These are phyloP conservation scores for Pseudocercospora ulei DNA, from an alignment of 2,329 filamentous ascomycete genomes.

Conservation along the genomic window DNA sequence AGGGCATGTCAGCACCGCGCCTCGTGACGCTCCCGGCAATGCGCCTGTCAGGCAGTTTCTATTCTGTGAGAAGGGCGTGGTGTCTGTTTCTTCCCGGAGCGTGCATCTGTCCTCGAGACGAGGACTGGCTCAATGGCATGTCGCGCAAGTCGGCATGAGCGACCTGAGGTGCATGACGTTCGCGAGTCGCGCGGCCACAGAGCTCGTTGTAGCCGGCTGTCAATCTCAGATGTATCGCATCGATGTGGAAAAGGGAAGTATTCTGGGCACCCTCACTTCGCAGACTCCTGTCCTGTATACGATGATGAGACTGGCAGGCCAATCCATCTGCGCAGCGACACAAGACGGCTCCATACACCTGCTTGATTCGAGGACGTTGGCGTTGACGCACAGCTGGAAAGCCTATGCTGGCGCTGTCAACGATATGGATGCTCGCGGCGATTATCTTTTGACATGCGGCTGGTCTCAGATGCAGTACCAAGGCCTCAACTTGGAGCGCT, in stretches of 20 bases:
- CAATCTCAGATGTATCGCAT: constrained; percentile 77
- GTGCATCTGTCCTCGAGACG: constrained; percentile 80
- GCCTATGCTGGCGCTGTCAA: constrained; percentile 82
- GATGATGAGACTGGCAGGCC: constrained; percentile 75
- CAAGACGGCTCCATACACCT: constrained; percentile 74
- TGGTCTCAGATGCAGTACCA: constrained; percentile 75
- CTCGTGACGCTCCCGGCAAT: constrained; percentile 41
- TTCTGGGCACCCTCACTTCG: constrained; percentile 36
- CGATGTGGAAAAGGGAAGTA: constrained; percentile 49
- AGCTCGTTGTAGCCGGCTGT: constrained; percentile 77
- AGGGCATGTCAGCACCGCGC: constrained; percentile 52
- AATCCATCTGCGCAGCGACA: constrained; percentile 87
- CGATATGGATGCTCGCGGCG: constrained; percentile 94
- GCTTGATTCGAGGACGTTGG: constrained; percentile 67
- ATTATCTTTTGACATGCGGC: constrained; percentile 90
- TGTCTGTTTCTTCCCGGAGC: constrained; percentile 72
- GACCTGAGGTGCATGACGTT: constrained; percentile 93
- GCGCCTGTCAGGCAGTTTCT: constrained; percentile 78
- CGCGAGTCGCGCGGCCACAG: constrained; percentile 70
- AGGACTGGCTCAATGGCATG: constrained; percentile 79
- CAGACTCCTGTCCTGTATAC: constrained; percentile 54
- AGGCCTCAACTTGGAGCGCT: constrained; percentile 74
- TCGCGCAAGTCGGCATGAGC: constrained; percentile 66
- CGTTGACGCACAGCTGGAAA: constrained; percentile 76
- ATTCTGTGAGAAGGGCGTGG: constrained; percentile 80